phyloP scores from a whole-genome alignment of 768 basidiomycete genomes.

The Panaeolus papilionaceus region DNA sequence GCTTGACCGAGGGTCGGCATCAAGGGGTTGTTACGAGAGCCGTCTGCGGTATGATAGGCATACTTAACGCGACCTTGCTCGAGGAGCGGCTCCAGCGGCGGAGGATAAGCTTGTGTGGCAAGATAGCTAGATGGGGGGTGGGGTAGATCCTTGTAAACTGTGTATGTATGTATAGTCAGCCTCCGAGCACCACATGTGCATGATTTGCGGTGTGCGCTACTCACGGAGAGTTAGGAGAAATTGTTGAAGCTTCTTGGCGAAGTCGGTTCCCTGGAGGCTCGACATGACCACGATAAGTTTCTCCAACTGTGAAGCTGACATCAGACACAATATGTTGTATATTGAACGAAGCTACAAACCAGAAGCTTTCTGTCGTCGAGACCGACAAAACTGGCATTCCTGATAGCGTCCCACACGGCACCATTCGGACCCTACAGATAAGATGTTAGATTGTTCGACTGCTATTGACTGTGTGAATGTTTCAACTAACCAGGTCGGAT shows the following conservation, averaged over 20 bases:
- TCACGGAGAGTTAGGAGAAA: slow-evolving; percentile 60
- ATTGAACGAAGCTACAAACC: slow-evolving; percentile 41
- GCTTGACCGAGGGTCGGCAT: slow-evolving; percentile 64
- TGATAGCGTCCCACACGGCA: slow-evolving; percentile 54
- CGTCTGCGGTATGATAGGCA: slow-evolving; percentile 64
- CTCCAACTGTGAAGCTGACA: slow-evolving; percentile 59
- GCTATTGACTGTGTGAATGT: neutral
- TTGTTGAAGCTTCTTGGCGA: slow-evolving; percentile 51
- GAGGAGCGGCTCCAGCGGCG: slow-evolving; percentile 22
- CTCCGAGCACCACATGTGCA: slow-evolving; percentile 19
- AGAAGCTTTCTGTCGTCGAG: slow-evolving; percentile 68
- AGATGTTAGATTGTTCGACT: slow-evolving; percentile 38
- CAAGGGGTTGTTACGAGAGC: slow-evolving; percentile 63
- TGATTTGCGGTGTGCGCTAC: slow-evolving; percentile 32
- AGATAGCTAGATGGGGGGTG: slow-evolving; percentile 72
- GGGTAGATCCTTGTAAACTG: slow-evolving; percentile 83
- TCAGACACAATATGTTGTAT: slow-evolving; percentile 8
- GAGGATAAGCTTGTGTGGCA: slow-evolving; percentile 23
- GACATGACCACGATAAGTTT: slow-evolving; percentile 66
- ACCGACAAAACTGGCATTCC: slow-evolving; percentile 43
- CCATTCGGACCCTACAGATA: slow-evolving; percentile 1
- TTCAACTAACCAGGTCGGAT: slow-evolving; percentile 37
- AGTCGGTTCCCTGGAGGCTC: slow-evolving; percentile 38
- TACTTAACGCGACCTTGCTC: slow-evolving; percentile 43
- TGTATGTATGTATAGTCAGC: slow-evolving; percentile 25